Conservation (phyloP, 768 basidiomycete genomes). For the Boletus vinaceobasis region DNA sequence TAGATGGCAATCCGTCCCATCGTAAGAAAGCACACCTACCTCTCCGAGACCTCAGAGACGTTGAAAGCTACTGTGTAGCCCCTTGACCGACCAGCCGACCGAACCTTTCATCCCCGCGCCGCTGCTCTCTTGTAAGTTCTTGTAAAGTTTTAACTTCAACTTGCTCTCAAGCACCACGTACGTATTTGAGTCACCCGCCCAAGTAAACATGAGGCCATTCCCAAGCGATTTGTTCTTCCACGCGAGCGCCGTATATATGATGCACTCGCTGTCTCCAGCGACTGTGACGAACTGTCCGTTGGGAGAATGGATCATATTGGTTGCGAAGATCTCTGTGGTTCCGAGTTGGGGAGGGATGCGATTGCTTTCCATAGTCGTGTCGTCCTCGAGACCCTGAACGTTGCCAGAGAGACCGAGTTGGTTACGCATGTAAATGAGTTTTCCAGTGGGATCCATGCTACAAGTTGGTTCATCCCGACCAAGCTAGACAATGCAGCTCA, state of each 20-base stretch:
- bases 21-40: conserved; percentile 43
- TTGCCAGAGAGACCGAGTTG: conserved; percentile 89
- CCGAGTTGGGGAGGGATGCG: conserved; percentile 78
- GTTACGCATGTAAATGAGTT: conserved; percentile 91
- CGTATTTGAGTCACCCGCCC: conserved; percentile 95
- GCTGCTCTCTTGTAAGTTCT: conserved; percentile 89
- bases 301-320: conserved; percentile 81
- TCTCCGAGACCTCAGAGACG: conserved; percentile 82
- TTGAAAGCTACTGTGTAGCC: conserved; percentile 88
- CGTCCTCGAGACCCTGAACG: conserved; percentile 56
- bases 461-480: conserved; percentile 95
- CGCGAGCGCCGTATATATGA: conserved; percentile 95
- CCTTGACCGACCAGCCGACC: conserved; percentile 81
- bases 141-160: conserved; percentile 79
- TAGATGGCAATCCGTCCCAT: not conserved
- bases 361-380: conserved; percentile 67
- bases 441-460: conserved; percentile 92
- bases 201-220: conserved; percentile 87
- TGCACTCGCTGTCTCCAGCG: conserved; percentile 96
- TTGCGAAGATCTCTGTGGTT: conserved; percentile 90
- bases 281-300: conserved; percentile 98
- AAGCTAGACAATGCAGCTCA: conserved; percentile 45
- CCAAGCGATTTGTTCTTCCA: conserved; percentile 99
- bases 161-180: conserved; percentile 92
- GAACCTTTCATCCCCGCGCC: conserved; percentile 72